phyloP scores from a whole-genome alignment of 2,329 filamentous ascomycete genomes.

The Pseudogymnoascus sp. region DNA sequence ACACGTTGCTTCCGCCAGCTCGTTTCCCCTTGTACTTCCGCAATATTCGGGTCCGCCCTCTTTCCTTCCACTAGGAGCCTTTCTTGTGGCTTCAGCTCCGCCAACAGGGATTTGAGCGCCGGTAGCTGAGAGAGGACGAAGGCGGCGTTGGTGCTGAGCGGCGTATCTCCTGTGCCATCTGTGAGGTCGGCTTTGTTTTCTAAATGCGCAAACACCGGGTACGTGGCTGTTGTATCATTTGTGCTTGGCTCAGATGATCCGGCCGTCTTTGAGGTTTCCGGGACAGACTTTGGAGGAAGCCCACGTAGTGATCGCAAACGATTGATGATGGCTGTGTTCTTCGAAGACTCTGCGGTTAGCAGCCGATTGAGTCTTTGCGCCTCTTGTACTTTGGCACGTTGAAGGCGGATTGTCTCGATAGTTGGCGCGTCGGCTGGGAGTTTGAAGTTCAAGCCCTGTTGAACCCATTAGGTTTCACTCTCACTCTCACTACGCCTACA shows the following conservation, averaged over 20 bases:
- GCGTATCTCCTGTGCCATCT: slow-evolving; percentile 44
- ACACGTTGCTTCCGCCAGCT: slow-evolving; percentile 64
- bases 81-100: slow-evolving; percentile 60
- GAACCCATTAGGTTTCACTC: neutral
- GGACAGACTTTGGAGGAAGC: slow-evolving; percentile 36
- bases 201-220: slow-evolving; percentile 48
- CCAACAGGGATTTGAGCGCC: slow-evolving; percentile 63
- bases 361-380: slow-evolving; percentile 67
- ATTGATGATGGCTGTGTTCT: slow-evolving; percentile 63
- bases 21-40: slow-evolving; percentile 34
- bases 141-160: slow-evolving; percentile 62
- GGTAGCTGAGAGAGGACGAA: slow-evolving; percentile 82
- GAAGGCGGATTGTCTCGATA: slow-evolving; percentile 60
- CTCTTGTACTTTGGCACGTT: slow-evolving; percentile 68
- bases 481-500: neutral
- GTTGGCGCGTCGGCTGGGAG: slow-evolving; percentile 42
- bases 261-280: slow-evolving; percentile 42
- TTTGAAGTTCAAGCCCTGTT: slow-evolving; percentile 24
- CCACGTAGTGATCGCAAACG: slow-evolving; percentile 49
- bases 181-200: slow-evolving; percentile 44
- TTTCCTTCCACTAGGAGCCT: slow-evolving; percentile 30
- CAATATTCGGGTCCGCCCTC: slow-evolving; percentile 12
- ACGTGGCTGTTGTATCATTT: slow-evolving; percentile 12
- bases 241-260: slow-evolving; percentile 13
- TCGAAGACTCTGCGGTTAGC: slow-evolving; percentile 60